A percentile compares a stretch with the other conserved stretches of the same genome.
Evolutionary conservation across 2,329 filamentous ascomycete genomes (phyloP).

Genomic region (Xylariaceae sp.): DNA sequence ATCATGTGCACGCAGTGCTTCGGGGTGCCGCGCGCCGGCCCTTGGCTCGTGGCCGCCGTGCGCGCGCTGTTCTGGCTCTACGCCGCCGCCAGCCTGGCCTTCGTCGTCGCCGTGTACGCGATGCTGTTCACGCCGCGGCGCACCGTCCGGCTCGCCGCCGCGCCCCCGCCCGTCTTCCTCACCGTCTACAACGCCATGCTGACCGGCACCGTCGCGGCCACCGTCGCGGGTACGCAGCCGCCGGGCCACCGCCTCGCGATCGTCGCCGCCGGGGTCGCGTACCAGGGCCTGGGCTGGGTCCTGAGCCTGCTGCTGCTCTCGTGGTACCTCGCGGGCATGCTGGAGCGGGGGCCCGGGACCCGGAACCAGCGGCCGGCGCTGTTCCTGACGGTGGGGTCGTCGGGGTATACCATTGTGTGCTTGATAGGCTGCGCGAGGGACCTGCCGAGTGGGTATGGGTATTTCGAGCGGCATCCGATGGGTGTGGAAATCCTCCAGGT

Average conservation of each 20-base stretch:
- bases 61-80: slow-evolving; percentile 65
- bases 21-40: slow-evolving; percentile 44
- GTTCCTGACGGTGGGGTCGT: slow-evolving; percentile 55
- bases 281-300: slow-evolving; percentile 53
- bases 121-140: slow-evolving; percentile 57
- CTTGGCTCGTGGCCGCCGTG: slow-evolving; percentile 65
- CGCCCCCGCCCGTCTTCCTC: slow-evolving; percentile 71
- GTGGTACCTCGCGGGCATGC: too few relatives aligned
- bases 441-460: slow-evolving; percentile 8
- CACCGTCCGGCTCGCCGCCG: too few relatives aligned
- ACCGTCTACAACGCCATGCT: slow-evolving; percentile 63
- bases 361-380: too few relatives aligned
- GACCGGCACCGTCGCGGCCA: slow-evolving; percentile 53
- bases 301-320: slow-evolving; percentile 37
- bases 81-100: slow-evolving; percentile 50
- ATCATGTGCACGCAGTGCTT: slow-evolving; percentile 48
- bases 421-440: slow-evolving; percentile 12
- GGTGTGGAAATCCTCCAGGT: slow-evolving; percentile 4
- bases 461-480: slow-evolving; percentile 11
- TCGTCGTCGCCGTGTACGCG: slow-evolving; percentile 65
- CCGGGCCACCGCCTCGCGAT: slow-evolving; percentile 46
- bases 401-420: slow-evolving; percentile 10
- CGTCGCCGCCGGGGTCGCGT: slow-evolving; percentile 52
- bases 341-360: too few relatives aligned
- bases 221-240: slow-evolving; percentile 46